These are phyloP conservation scores for Eucalyptus fibrosa DNA, from an alignment of 345 rosid genomes.

Conservation along the genomic window DNA sequence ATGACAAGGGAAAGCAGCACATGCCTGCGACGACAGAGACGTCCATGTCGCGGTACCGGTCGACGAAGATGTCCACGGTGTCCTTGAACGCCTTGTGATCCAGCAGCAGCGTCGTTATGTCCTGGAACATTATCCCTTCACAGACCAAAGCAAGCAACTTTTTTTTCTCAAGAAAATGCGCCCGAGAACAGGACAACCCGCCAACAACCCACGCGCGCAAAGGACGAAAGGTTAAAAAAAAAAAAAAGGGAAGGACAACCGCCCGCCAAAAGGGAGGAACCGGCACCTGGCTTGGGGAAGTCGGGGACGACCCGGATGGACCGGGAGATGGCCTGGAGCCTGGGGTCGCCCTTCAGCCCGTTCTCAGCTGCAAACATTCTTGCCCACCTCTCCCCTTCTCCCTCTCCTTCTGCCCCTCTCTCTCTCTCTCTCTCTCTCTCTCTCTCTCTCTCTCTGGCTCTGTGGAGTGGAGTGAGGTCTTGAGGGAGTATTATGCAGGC, in stretches of 20 bases:
- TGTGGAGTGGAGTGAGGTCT: background rate
- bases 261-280: background rate
- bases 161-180: background rate
- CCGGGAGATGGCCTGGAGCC: conserved; percentile 49
- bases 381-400: background rate
- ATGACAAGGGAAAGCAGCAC: background rate
- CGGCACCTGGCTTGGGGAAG: conserved; percentile 62
- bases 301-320: conserved; percentile 67
- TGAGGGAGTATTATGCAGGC: too few species aligned
- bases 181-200: background rate
- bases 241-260: background rate
- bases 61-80: conserved; percentile 87
- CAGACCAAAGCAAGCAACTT: background rate
- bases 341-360: conserved; percentile 65
- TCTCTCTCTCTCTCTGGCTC: background rate
- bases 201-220: background rate
- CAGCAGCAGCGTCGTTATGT: conserved; percentile 77
- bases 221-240: too few species aligned
- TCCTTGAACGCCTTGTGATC: conserved; percentile 85
- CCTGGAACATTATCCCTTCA: conserved; percentile 95
- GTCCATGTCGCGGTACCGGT: conserved; percentile 80
- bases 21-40: conserved; percentile 92
- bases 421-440: background rate
- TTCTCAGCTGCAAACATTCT: conserved; percentile 68
- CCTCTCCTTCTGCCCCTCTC: background rate